phyloP scores from a whole-genome alignment of 495 filamentous ascomycete species.

The Penicillium dipodomyicola region DNA sequence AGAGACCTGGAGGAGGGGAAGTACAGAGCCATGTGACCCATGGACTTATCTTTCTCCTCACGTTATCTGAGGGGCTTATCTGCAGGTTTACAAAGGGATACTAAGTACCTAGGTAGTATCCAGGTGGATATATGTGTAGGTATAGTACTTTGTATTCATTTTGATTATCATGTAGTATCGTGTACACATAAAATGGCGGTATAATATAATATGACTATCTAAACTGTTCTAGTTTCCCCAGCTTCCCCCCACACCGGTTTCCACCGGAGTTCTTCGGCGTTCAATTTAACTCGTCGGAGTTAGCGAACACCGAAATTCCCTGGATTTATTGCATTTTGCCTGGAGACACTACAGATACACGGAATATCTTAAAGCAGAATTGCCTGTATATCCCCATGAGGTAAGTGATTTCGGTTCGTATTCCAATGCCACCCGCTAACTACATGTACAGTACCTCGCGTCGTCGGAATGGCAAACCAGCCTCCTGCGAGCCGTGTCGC shows the following conservation, averaged over 20 bases:
- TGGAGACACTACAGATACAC: neutral
- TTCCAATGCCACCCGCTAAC: neutral
- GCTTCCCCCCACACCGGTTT: constrained; percentile 11
- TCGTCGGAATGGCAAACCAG: constrained; percentile 46
- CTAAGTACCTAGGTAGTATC: no score
- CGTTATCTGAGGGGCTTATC: constrained; percentile 31
- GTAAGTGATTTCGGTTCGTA: neutral
- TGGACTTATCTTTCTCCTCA: constrained; percentile 24
- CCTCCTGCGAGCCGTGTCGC: constrained; percentile 50
- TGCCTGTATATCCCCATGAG: constrained; percentile 5
- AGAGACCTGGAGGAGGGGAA: constrained; percentile 1
- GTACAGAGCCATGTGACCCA: constrained; percentile 12
- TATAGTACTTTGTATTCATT: neutral
- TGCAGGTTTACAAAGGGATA: constrained; percentile 1
- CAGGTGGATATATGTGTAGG: no score
- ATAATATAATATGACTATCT: neutral
- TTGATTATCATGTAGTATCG: constrained; percentile 3
- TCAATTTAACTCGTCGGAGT: constrained; percentile 9
- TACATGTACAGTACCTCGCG: constrained; percentile 16
- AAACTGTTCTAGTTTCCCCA: neutral
- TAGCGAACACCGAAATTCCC: constrained; percentile 18
- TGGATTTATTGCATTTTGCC: neutral
- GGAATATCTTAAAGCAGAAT: neutral
- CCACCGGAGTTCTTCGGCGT: constrained; percentile 23
- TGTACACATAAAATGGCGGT: constrained; percentile 13